Base-by-base conservation (phyloP, 148 eudicot species). In the Nepenthes mirabilis region DNA sequence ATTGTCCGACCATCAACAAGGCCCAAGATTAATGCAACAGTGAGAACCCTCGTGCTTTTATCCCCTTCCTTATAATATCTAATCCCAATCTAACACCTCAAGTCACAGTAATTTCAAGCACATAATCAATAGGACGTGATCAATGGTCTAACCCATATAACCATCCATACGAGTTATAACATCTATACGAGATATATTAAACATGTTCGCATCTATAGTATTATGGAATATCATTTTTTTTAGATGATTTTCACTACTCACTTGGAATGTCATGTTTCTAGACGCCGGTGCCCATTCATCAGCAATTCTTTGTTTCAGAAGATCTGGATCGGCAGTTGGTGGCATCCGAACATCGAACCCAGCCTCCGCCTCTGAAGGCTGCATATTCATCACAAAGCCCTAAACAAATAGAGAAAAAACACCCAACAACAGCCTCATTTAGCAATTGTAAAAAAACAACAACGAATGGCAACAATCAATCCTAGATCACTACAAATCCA, bases 381-480 rank as follows among this genome's bases (percentile, higher is more conserved):
- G 99, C 89, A 93, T 72, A 65, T 93, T 93, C 99, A 93, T 93
- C 61, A 79, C 89, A 83, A 79, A 91, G 5, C 95, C 97, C 97
- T 90, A 64, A 64, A 6, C 33, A 35, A 32, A 7, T 13, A 14
- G 6, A 40, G 8, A 40, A 51, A 49, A 61, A 61, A 55, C 37
- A 64, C 23, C 49, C n/a, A 59, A n/a, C 36, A 8, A 23, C 14
- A 43, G 23, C 23, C 49, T 33, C 53, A 70, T 33, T 9, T 35
- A 60, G 7, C 33, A 37, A 23, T 3, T 8, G 8, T 40, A 8
- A 40, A 40, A 34, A 33, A 62, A 23, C 23, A 14, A 52, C 37
- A 34, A 50, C 4, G 9, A 14, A 50, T 60, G 12, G 23, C 47
- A 14, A 43, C 47, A 65, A 57, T 57, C 55, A 62, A 48, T 37